These are phyloP conservation scores for Symbiodinium pilosum DNA, from an alignment of 73 alveolate species.

Conservation along the genomic window DNA sequence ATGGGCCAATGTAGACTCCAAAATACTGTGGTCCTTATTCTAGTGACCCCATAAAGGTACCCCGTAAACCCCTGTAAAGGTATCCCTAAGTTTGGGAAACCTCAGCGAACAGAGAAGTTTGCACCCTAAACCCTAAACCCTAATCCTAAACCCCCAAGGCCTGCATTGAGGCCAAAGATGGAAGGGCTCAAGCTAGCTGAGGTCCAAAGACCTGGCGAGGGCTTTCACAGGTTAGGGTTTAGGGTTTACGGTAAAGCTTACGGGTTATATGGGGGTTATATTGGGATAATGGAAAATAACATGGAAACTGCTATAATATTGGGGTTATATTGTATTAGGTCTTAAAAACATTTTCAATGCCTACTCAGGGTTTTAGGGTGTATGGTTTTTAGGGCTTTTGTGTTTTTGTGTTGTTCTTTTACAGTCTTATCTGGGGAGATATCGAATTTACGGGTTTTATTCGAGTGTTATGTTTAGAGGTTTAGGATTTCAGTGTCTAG, in stretches of 20 bases:
- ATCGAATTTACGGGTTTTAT: no score
- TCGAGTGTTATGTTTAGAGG: background rate
- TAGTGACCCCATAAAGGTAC: no score
- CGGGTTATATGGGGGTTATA: background rate
- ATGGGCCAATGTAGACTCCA: no score
- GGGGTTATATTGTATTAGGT: background rate
- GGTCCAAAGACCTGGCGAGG: conserved; percentile 36
- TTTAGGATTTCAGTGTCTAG: background rate
- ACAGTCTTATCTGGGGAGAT: background rate
- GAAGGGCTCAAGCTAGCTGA: background rate
- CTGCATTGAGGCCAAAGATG: conserved; percentile 48
- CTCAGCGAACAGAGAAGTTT: no score
- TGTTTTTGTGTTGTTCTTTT: background rate
- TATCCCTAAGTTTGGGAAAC: no score
- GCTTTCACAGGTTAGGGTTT: no score
- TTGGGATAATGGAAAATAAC: no score
- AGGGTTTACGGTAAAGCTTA: background rate
- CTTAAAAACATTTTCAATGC: background rate
- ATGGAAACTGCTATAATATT: no score
- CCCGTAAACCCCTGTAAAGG: no score
- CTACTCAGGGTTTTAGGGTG: background rate
- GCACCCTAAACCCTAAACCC: no score
- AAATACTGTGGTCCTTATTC: no score
- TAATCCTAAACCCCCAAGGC: background rate
- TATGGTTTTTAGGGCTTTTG: background rate